phyloP scores from a whole-genome alignment of 176 grass and related monocot genomes.

The barley (Hordeum vulgare) region MorexV3_pseudomolecules_assembly NC_058520.1:585947354-585947853 shows the following conservation, averaged over 20 bases:
- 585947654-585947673: not conserved
- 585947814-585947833: not conserved
- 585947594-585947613: not conserved
- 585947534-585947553: not conserved
- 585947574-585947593: not conserved
- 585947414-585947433: not conserved
- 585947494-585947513: not conserved
- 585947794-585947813: not conserved
- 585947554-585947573: not conserved
- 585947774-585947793: not conserved
- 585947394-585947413: not conserved
- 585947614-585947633: not conserved
- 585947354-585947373: not conserved
- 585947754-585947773: not conserved
- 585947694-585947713: not conserved
- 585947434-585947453: not conserved
- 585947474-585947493: not conserved
- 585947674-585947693: not conserved
- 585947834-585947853: not conserved
- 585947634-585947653: not conserved
- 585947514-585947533: not conserved
- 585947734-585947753: not conserved
- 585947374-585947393: not conserved
- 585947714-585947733: not conserved
- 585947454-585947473: not conserved